A percentile compares a stretch with the other conserved stretches of the same genome.
phyloP scores from a whole-genome alignment of 2,329 filamentous ascomycete species.

The Xylariaceae sp. region DNA sequence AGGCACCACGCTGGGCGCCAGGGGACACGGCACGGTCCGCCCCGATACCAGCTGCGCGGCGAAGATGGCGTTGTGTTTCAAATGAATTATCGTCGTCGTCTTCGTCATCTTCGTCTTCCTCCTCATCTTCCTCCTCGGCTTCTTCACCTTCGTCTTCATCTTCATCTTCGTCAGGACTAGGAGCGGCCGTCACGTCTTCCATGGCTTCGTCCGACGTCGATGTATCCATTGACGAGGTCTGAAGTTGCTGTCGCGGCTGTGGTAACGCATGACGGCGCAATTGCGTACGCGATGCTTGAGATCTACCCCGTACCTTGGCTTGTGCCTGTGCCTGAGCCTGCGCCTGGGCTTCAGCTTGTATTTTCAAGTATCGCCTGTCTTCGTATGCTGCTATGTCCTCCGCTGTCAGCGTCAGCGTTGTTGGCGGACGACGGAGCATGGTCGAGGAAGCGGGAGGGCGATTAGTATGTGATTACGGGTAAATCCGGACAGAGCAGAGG shows the following conservation, averaged over 20 bases:
- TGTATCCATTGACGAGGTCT: slow-evolving; percentile 21
- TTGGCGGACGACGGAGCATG: slow-evolving; percentile 66
- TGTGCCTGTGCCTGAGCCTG: slow-evolving; percentile 12
- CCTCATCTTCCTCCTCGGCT: slow-evolving; percentile 6
- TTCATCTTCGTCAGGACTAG: slow-evolving; percentile 12
- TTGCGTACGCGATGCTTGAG: neutral
- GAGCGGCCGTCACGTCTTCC: slow-evolving; percentile 18
- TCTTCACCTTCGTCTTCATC: slow-evolving; percentile 2
- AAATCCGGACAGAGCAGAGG: neutral
- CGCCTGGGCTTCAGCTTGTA: slow-evolving; percentile 6
- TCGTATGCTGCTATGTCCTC: slow-evolving; percentile 70
- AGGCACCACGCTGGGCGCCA: slow-evolving; percentile 24
- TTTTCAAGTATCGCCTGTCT: slow-evolving; percentile 47
- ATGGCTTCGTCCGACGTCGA: slow-evolving; percentile 29
- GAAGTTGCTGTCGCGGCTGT: neutral
- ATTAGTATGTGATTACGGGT: neutral
- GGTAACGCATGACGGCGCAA: slow-evolving; percentile 3
- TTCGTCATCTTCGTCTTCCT: slow-evolving; percentile 23
- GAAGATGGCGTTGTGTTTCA: slow-evolving; percentile 23
- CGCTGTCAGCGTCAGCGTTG: slow-evolving; percentile 62
- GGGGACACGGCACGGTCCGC: slow-evolving; percentile 21
- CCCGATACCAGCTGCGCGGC: slow-evolving; percentile 2
- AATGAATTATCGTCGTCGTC: slow-evolving; percentile 31
- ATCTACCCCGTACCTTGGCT: slow-evolving; percentile 10
- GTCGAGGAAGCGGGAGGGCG: slow-evolving; percentile 11